Conservation (phyloP, 2,329 filamentous ascomycete genomes). For the Teratosphaeria viscida region DNA sequence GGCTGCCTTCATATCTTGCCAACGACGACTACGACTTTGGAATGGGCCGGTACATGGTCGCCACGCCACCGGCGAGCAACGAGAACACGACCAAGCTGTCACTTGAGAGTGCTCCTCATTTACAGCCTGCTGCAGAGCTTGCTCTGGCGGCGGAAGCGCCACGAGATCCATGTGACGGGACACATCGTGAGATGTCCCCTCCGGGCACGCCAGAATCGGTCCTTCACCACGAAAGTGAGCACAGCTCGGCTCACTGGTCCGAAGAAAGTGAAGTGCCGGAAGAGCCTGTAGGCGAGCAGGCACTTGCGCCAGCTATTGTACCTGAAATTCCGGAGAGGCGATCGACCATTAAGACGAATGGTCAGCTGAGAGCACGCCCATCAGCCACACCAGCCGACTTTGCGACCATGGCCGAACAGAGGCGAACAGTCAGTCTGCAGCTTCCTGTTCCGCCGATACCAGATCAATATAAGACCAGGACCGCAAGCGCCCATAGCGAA, state of each 20-base stretch:
- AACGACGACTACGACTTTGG: constrained; percentile 45
- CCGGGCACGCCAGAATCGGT: constrained; percentile 76
- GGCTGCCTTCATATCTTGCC: constrained; percentile 29
- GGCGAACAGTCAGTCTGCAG: constrained; percentile 74
- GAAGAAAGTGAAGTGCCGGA: not conserved
- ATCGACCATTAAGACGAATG: constrained; percentile 79
- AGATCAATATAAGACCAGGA: constrained; percentile 16
- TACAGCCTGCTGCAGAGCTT: constrained; percentile 11
- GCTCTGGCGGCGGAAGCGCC: not conserved
- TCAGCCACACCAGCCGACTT: constrained; percentile 82
- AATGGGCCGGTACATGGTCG: constrained; percentile 44
- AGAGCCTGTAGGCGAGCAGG: constrained; percentile 3
- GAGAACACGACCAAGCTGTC: constrained; percentile 14
- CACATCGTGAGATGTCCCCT: constrained; percentile 14
- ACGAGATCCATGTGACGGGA: not conserved
- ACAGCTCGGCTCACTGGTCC: constrained; percentile 12
- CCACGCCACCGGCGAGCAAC: constrained; percentile 29
- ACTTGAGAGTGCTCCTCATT: constrained; percentile 9
- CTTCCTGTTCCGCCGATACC: constrained; percentile 24
- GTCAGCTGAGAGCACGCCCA: constrained; percentile 76
- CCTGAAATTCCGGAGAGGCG: constrained; percentile 60
- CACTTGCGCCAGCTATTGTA: constrained; percentile 1
- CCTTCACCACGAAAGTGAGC: constrained; percentile 52
- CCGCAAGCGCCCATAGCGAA: constrained; percentile 2
- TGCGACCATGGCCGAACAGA: constrained; percentile 72